phyloP scores from a whole-genome alignment of 306 rosid species.

The Rosa lucieae region DNA sequence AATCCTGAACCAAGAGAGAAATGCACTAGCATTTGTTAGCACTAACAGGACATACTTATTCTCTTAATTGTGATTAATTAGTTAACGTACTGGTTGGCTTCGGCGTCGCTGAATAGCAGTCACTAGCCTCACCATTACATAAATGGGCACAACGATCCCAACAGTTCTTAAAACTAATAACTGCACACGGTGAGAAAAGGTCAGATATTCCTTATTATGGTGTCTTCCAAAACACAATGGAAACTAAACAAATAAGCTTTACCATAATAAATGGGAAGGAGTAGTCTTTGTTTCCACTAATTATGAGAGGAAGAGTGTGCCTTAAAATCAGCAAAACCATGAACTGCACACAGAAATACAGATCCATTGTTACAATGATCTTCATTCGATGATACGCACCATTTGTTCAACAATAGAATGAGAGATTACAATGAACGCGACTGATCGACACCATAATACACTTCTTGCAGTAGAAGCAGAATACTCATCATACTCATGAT shows the following conservation, averaged over 20 bases:
- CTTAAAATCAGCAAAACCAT: constrained; percentile 75
- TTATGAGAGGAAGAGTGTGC: constrained; percentile 71
- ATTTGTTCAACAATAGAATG: constrained; percentile 9
- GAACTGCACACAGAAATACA: constrained; percentile 52
- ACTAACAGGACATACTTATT: neutral
- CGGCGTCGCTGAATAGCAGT: constrained; percentile 58
- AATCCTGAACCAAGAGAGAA: constrained; percentile 37
- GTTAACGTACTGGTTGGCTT: constrained; percentile 43
- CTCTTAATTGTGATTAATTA: neutral
- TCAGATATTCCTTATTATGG: neutral
- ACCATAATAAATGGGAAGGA: constrained; percentile 70
- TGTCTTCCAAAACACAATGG: neutral
- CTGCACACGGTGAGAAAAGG: constrained; percentile 32
- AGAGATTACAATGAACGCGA: constrained; percentile 59
- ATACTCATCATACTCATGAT: constrained; percentile 47
- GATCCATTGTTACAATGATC: neutral
- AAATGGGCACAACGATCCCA: constrained; percentile 67
- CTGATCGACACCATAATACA: constrained; percentile 53
- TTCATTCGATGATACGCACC: neutral
- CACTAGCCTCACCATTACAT: constrained; percentile 59
- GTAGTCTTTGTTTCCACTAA: constrained; percentile 47
- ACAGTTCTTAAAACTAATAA: constrained; percentile 54
- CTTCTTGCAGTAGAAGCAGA: constrained; percentile 58
- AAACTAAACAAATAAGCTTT: constrained; percentile 14
- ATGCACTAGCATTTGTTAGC: neutral